Conservation (phyloP, 805 yeast genomes). For the Myxozyma mucilagina region DNA sequence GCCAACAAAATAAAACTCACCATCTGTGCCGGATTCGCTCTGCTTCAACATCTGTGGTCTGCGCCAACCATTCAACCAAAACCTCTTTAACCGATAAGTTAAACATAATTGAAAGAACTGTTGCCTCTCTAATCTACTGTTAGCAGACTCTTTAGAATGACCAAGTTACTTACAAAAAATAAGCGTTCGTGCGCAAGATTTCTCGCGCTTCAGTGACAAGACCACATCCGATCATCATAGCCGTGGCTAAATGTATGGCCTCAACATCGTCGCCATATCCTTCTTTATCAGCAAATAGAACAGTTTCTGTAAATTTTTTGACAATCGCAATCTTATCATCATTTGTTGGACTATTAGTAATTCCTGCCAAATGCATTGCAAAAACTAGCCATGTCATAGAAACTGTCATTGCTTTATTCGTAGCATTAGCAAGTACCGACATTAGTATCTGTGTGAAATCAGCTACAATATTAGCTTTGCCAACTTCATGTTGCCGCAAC, state of each 20-base stretch:
- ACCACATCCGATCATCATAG: constrained; percentile 29
- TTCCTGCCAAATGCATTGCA: constrained; percentile 21
- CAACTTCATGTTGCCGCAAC: constrained; percentile 12
- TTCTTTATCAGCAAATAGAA: constrained; percentile 20
- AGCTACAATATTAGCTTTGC: neutral
- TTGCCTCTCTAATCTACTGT: constrained; percentile 17
- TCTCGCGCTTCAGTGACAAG: constrained; percentile 18
- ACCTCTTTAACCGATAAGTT: constrained; percentile 12
- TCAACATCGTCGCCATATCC: constrained; percentile 31
- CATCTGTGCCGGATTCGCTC: constrained; percentile 17
- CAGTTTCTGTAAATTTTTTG: constrained; percentile 18
- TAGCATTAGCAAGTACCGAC: constrained; percentile 2
- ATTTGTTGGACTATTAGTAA: neutral
- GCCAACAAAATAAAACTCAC: neutral
- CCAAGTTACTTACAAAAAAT: constrained; percentile 17
- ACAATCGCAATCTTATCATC: constrained; percentile 9
- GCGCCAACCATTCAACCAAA: constrained; percentile 16
- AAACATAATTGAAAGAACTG: constrained; percentile 23
- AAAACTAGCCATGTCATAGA: constrained; percentile 28
- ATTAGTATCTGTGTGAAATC: constrained; percentile 5
- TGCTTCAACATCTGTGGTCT: constrained; percentile 12
- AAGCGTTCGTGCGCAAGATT: constrained; percentile 16
- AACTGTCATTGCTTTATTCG: constrained; percentile 26
- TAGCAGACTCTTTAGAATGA: neutral
- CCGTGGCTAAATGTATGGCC: constrained; percentile 29